These are phyloP conservation scores for Xylaria telfairii DNA, from an alignment of 495 filamentous ascomycete genomes.

Conservation along the genomic window DNA sequence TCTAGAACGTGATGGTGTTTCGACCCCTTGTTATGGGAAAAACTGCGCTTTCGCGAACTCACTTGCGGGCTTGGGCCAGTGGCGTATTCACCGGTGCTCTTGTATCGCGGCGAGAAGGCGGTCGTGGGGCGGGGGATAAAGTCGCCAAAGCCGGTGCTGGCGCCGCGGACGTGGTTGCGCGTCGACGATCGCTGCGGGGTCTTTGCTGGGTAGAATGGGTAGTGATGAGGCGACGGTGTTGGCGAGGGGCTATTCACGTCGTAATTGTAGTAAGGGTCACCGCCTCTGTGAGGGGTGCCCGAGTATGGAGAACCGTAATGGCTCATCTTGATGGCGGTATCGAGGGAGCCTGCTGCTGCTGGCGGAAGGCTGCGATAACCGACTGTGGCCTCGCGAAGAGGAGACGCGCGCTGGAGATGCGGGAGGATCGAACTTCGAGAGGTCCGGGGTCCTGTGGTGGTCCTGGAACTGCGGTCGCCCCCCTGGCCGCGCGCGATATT, in stretches of 20 bases:
- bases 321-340: slow-evolving; percentile 49
- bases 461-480: slow-evolving; percentile 32
- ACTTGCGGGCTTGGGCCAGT: slow-evolving; percentile 58
- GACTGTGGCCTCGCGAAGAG: slow-evolving; percentile 20
- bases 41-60: slow-evolving; percentile 60
- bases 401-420: slow-evolving; percentile 15
- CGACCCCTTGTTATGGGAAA: slow-evolving; percentile 47
- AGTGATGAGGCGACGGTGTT: slow-evolving; percentile 57
- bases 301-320: slow-evolving; percentile 52
- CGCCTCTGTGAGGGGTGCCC: slow-evolving; percentile 47
- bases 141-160: slow-evolving; percentile 47
- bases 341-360: slow-evolving; percentile 19
- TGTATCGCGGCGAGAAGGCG: slow-evolving; percentile 55
- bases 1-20: slow-evolving; percentile 30
- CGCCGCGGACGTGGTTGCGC: slow-evolving; percentile 52
- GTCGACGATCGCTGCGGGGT: slow-evolving; percentile 55
- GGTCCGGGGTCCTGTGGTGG: slow-evolving; percentile 20
- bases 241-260: slow-evolving; percentile 56
- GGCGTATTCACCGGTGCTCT: slow-evolving; percentile 62
- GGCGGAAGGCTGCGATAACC: slow-evolving; percentile 33
- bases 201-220: slow-evolving; percentile 50
- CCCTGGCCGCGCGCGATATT: slow-evolving; percentile 26
- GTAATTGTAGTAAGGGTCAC: slow-evolving; percentile 37
- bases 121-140: slow-evolving; percentile 43
- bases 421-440: slow-evolving; percentile 19